A percentile compares a stretch with the other conserved stretches of the same genome.
phyloP scores from a whole-genome alignment of 441 rosid species.

The Melastoma candidum region DNA sequence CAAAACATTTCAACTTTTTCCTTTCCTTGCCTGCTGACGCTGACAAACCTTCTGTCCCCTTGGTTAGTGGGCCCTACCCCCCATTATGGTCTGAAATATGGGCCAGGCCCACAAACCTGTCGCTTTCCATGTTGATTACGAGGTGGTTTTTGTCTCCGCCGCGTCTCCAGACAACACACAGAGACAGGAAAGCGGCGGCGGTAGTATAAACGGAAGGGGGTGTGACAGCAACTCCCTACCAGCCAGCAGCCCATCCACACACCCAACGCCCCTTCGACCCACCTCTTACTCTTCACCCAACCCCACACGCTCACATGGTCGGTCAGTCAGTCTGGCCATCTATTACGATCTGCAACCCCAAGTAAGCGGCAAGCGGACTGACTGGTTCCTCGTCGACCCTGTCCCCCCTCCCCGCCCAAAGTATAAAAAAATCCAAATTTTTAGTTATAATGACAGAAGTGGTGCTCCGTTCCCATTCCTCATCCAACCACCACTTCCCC shows the following conservation, averaged over 20 bases:
- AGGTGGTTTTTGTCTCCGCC: slow-evolving; percentile 8
- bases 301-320: slow-evolving; percentile 16
- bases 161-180: slow-evolving; percentile 21
- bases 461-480: slow-evolving; percentile 35
- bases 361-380: slow-evolving; percentile 9
- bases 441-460: slow-evolving; percentile 57
- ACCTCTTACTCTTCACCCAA: slow-evolving; percentile 43
- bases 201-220: slow-evolving; percentile 15
- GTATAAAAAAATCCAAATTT: slow-evolving; percentile 9
- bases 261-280: slow-evolving; percentile 65
- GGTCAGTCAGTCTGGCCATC: too few species aligned
- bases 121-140: too few species aligned
- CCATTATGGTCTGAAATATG: too few species aligned
- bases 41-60: too few species aligned
- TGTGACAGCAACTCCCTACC: slow-evolving; percentile 53
- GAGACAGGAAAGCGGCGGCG: slow-evolving; percentile 4
- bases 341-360: slow-evolving; percentile 2
- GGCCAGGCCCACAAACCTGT: too few species aligned
- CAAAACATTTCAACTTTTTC: too few species aligned
- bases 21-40: too few species aligned
- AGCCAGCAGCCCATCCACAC: not conserved
- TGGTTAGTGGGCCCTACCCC: too few species aligned
- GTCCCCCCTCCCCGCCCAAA: too few species aligned
- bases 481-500: slow-evolving; percentile 58
- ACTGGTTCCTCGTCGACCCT: slow-evolving; percentile 26